These are phyloP conservation scores for Chloromonas sp. DNA, from an alignment of 163 green algal genomes.

Conservation along the genomic window DNA sequence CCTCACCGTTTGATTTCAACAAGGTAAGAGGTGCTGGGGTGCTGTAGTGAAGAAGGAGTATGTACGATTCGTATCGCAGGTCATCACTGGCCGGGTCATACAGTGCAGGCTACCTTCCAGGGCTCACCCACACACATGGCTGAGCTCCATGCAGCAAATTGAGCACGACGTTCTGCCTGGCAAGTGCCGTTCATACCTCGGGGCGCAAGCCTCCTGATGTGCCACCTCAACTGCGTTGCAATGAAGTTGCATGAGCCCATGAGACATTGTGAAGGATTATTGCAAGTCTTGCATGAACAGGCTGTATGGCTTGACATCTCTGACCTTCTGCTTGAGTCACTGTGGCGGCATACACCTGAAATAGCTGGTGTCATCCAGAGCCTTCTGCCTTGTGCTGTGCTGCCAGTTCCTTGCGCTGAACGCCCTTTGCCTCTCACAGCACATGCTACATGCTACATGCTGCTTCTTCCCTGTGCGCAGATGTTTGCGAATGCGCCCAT, in stretches of 20 bases:
- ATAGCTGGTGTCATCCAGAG: not conserved
- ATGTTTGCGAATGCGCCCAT: slow-evolving; percentile 25
- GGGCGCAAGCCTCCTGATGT: no score
- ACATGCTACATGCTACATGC: not conserved
- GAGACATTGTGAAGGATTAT: no score
- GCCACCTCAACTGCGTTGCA: no score
- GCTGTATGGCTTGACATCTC: not conserved
- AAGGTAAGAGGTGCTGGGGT: slow-evolving; percentile 22
- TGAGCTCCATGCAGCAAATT: not conserved
- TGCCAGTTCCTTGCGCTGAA: not conserved
- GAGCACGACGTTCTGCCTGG: not conserved
- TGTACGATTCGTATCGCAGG: no score
- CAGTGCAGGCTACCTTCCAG: not conserved
- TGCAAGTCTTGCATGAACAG: no score
- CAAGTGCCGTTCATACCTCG: not conserved
- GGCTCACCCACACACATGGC: not conserved
- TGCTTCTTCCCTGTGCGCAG: slow-evolving; percentile 2
- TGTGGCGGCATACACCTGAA: not conserved
- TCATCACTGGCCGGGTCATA: not conserved
- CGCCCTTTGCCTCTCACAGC: not conserved
- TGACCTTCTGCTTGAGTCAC: not conserved
- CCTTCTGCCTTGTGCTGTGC: not conserved
- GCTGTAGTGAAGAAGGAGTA: not conserved
- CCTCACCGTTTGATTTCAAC: slow-evolving; percentile 36
- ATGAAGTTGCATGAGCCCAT: no score